Percentiles rank a stretch among this genome's conserved stretches.
phyloP scores from a whole-genome alignment of 495 filamentous ascomycete species.

The Xylaria palmicola region DNA sequence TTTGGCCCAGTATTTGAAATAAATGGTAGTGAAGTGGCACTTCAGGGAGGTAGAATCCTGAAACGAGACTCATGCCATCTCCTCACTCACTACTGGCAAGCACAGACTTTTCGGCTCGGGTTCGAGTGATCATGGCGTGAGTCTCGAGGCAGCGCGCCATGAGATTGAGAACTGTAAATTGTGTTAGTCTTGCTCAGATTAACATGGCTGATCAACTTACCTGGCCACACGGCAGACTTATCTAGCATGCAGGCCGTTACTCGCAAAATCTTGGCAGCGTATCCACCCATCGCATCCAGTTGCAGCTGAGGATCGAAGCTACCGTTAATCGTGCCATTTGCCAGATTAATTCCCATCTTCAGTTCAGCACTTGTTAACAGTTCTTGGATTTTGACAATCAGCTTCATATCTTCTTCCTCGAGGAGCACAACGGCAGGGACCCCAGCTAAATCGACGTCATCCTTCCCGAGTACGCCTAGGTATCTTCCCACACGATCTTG shows the following conservation, averaged over 20 bases:
- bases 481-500: slow-evolving; percentile 91
- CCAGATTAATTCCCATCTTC: slow-evolving; percentile 67
- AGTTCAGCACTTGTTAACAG: slow-evolving; percentile 75
- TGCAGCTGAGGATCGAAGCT: slow-evolving; percentile 53
- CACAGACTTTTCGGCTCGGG: slow-evolving; percentile 65
- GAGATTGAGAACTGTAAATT: slow-evolving; percentile 68
- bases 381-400: slow-evolving; percentile 80
- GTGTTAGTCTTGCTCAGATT: background rate
- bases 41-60: background rate
- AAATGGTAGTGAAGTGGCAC: slow-evolving; percentile 5
- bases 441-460: slow-evolving; percentile 71
- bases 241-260: slow-evolving; percentile 89
- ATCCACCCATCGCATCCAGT: slow-evolving; percentile 65
- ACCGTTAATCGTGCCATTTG: slow-evolving; percentile 42
- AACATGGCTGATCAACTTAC: slow-evolving; percentile 48
- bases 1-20: background rate
- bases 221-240: slow-evolving; percentile 87
- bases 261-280: slow-evolving; percentile 80
- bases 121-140: slow-evolving; percentile 77
- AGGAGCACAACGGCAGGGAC: slow-evolving; percentile 86
- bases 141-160: slow-evolving; percentile 85
- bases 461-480: slow-evolving; percentile 80
- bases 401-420: slow-evolving; percentile 87
- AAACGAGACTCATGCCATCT: background rate
- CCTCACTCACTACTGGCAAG: slow-evolving; percentile 32